Evolutionary conservation across 768 basidiomycete species (phyloP).

Genomic region (Terana coerulea): DNA sequence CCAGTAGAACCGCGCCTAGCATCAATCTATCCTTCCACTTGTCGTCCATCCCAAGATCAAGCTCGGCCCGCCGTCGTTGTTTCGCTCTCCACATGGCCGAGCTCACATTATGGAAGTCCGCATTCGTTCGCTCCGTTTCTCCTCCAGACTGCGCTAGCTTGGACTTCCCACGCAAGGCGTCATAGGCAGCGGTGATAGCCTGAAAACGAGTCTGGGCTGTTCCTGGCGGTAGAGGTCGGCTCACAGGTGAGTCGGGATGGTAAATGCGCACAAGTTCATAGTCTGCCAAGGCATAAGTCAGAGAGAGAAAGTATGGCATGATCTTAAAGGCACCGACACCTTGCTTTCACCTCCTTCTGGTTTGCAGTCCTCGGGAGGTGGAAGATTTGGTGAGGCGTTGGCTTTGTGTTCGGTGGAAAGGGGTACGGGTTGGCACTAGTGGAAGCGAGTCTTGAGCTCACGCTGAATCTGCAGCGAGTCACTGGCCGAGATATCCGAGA

Average conservation of each 20-base stretch:
- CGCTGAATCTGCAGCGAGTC: no score
- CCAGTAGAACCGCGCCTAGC: constrained; percentile 49
- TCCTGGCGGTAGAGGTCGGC: constrained; percentile 39
- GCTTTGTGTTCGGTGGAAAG: constrained; percentile 29
- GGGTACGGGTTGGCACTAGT: constrained; percentile 30
- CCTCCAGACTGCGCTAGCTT: not conserved
- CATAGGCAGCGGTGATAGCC: constrained; percentile 66
- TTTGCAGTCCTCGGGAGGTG: constrained; percentile 33
- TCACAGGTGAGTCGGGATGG: constrained; percentile 64
- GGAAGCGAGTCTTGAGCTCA: constrained; percentile 50
- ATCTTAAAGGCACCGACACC: constrained; percentile 30
- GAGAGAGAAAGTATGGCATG: not conserved
- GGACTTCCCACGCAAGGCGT: constrained; percentile 50
- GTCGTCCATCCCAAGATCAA: constrained; percentile 55
- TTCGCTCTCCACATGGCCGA: constrained; percentile 40
- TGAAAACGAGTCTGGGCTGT: constrained; percentile 64
- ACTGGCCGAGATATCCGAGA: no score
- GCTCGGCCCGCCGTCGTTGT: constrained; percentile 30
- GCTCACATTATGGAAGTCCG: constrained; percentile 21
- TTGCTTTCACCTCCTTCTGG: constrained; percentile 32
- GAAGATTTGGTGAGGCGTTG: constrained; percentile 38
- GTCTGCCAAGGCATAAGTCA: constrained; percentile 37
- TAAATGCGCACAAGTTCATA: constrained; percentile 78
- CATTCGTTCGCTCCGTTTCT: constrained; percentile 16
- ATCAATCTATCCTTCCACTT: constrained; percentile 65